These are phyloP conservation scores for Gossypium aridum DNA, from an alignment of 441 rosid genomes.

Conservation along the genomic window DNA sequence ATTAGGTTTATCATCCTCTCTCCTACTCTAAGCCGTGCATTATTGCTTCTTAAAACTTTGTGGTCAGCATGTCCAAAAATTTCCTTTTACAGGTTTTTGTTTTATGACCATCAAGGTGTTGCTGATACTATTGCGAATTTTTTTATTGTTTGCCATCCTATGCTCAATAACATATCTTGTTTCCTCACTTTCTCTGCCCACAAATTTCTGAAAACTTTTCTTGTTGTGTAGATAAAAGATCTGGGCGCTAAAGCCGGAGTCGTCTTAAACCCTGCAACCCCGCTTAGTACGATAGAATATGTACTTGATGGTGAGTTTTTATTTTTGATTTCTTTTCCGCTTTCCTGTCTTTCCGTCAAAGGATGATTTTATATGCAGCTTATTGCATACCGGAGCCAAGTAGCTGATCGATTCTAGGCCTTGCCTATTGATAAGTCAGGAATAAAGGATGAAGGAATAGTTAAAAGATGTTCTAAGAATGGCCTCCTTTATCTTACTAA, in stretches of 20 bases:
- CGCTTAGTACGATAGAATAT: conserved; percentile 74
- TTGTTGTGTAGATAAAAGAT: conserved; percentile 53
- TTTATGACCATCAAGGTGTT: neutral
- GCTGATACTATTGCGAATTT: neutral
- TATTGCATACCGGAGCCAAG: neutral
- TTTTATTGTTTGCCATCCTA: neutral
- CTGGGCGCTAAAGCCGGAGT: conserved; percentile 99
- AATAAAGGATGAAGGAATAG: neutral
- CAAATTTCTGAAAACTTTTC: neutral
- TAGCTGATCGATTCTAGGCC: neutral
- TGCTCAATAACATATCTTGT: neutral
- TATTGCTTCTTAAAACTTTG: neutral
- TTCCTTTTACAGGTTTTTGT: neutral
- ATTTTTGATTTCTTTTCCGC: neutral
- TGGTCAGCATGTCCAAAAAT: neutral
- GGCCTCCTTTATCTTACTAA: neutral
- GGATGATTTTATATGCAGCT: neutral
- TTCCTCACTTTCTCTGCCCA: neutral
- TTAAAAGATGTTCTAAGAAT: neutral
- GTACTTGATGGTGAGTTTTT: conserved; percentile 73
- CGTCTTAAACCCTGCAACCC: conserved; percentile 88
- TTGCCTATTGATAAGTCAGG: neutral
- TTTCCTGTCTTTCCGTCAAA: neutral
- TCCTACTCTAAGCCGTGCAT: neutral
- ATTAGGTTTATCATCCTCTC: neutral